Evolutionary conservation across 345 rosid genomes (phyloP).

Genomic region (Psidium friedrichsthalianum): DNA sequence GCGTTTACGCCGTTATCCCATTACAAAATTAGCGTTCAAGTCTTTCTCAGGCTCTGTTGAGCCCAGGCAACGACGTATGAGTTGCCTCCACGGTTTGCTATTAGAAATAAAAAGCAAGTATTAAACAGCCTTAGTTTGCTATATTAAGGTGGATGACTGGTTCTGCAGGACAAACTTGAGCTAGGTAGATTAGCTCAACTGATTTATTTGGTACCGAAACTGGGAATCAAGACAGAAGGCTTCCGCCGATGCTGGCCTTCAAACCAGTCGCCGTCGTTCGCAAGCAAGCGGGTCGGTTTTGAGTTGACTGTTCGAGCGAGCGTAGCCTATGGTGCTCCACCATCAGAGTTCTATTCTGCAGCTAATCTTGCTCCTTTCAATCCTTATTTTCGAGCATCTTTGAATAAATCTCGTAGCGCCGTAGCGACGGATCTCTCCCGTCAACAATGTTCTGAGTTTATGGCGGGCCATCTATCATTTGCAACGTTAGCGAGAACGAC

Average conservation of each 20-base stretch:
- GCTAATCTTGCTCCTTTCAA: background rate
- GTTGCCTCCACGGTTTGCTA: background rate
- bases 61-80: background rate
- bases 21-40: no score
- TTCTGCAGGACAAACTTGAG: background rate
- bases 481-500: background rate
- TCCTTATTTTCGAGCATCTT: background rate
- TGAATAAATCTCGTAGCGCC: background rate
- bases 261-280: background rate
- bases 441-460: background rate
- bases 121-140: background rate
- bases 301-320: background rate
- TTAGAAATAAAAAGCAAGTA: background rate
- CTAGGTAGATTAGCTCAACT: background rate
- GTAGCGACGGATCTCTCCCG: background rate
- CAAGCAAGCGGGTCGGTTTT: background rate
- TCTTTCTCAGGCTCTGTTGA: background rate
- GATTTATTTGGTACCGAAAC: background rate
- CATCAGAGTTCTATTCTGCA: background rate
- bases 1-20: no score
- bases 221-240: background rate
- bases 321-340: background rate
- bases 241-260: background rate
- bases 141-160: background rate
- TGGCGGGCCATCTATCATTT: background rate